Percentiles rank a stretch among this genome's conserved stretches.
Evolutionary conservation across 1,284 basidiomycete genomes (phyloP).

Genomic region (Cystobasidiaceae sp.): DNA sequence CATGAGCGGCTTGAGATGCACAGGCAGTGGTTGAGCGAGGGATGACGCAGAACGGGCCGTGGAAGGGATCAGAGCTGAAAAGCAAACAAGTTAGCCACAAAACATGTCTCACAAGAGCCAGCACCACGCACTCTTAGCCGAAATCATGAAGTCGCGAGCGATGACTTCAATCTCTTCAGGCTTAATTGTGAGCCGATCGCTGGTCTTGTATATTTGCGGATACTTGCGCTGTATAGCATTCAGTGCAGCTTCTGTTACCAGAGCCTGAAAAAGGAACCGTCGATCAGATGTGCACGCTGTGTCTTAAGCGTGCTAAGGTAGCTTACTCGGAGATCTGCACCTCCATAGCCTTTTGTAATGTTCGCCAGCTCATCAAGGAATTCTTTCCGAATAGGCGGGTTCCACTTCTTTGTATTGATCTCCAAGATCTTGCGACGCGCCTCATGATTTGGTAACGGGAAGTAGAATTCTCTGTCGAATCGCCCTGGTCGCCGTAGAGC

Average conservation of each 20-base stretch:
- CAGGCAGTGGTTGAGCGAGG: slow-evolving; percentile 73
- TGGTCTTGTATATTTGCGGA: slow-evolving; percentile 94
- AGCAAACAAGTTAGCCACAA: no score
- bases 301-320: no score
- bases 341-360: slow-evolving; percentile 95
- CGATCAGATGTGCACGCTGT: no score
- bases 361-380: slow-evolving; percentile 70
- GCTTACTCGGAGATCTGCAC: slow-evolving; percentile 87
- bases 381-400: slow-evolving; percentile 65
- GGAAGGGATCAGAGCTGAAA: slow-evolving; percentile 80
- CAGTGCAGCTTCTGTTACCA: slow-evolving; percentile 92
- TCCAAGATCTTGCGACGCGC: slow-evolving; percentile 82
- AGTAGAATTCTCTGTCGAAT: slow-evolving; percentile 98
- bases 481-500: slow-evolving; percentile 88
- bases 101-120: background rate
- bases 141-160: slow-evolving; percentile 94
- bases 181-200: slow-evolving; percentile 75
- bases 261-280: no score
- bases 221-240: slow-evolving; percentile 95
- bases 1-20: slow-evolving; percentile 79
- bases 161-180: slow-evolving; percentile 81
- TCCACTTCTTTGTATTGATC: slow-evolving; percentile 90
- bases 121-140: slow-evolving; percentile 73
- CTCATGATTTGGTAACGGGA: slow-evolving; percentile 77
- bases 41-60: slow-evolving; percentile 86